Conservation (phyloP, 148 eudicot genomes). For the Fallopia convolvulus region DNA sequence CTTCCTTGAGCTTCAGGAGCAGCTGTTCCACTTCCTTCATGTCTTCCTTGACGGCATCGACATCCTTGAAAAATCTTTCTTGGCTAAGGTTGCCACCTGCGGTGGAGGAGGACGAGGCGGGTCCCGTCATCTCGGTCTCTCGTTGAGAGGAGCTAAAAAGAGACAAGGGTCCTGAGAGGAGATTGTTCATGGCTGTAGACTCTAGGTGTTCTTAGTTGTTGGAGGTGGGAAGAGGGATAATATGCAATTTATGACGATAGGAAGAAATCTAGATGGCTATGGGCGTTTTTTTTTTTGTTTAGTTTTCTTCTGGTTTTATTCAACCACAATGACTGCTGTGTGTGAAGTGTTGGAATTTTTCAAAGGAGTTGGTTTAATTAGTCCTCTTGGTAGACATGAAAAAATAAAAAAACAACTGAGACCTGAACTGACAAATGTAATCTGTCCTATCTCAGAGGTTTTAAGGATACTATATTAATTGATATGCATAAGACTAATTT, state of each 20-base stretch:
- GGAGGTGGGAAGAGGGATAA: background rate
- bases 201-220: background rate
- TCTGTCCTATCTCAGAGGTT: no score
- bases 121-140: constrained; percentile 17
- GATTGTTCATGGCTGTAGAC: constrained; percentile 28
- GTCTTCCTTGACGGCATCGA: constrained; percentile 54
- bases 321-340: background rate
- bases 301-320: background rate
- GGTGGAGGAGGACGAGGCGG: constrained; percentile 2
- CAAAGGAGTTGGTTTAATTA: background rate
- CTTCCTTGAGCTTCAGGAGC: constrained; percentile 26
- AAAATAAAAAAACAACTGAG: background rate
- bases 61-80: constrained; percentile 70
- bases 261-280: background rate
- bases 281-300: background rate
- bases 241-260: background rate
- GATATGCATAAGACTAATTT: no score
- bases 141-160: constrained; percentile 21
- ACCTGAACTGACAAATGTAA: background rate
- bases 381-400: background rate
- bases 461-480: no score
- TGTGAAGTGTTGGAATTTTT: background rate
- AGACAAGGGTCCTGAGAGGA: constrained; percentile 22
- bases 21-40: constrained; percentile 49
- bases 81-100: constrained; percentile 33